Percentiles rank a stretch among this genome's conserved stretches.
These are phyloP conservation scores for Ostreobium quekettii DNA, from an alignment of 139 green algal genomes.

Conservation along the genomic window DNA sequence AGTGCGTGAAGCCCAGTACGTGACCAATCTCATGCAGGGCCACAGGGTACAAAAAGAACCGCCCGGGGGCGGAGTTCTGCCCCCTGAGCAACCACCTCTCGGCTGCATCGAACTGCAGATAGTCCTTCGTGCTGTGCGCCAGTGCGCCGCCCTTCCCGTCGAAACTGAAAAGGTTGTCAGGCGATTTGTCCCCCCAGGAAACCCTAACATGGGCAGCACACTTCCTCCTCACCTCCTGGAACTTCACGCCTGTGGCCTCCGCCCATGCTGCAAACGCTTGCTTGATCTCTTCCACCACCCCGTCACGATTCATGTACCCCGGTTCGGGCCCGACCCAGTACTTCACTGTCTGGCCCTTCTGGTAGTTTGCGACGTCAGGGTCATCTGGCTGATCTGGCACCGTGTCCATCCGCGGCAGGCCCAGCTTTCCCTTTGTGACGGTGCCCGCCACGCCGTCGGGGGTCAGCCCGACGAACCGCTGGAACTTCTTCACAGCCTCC, in stretches of 20 bases:
- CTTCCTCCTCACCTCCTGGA: conserved; percentile 15
- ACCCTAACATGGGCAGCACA: conserved; percentile 17
- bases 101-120: conserved; percentile 14
- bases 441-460: conserved; percentile 13
- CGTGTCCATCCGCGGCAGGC: background rate
- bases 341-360: conserved; percentile 1
- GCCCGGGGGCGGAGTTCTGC: background rate
- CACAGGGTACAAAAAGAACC: conserved; percentile 24
- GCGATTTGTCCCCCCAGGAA: conserved; percentile 11
- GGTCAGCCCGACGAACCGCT: conserved; percentile 8
- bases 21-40: conserved; percentile 29
- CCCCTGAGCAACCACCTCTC: conserved; percentile 27
- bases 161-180: conserved; percentile 23
- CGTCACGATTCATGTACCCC: conserved; percentile 15
- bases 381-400: background rate
- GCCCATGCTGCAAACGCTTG: conserved; percentile 16
- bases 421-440: background rate
- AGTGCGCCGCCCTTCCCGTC: conserved; percentile 20
- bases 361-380: background rate
- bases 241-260: conserved; percentile 6
- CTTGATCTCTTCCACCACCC: conserved; percentile 22
- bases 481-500: conserved; percentile 10
- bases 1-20: conserved; percentile 27
- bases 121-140: background rate
- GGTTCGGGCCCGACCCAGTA: conserved; percentile 22